Conservation (phyloP, 2,329 filamentous ascomycete species). For the Aureobasidium mangrovei region DNA sequence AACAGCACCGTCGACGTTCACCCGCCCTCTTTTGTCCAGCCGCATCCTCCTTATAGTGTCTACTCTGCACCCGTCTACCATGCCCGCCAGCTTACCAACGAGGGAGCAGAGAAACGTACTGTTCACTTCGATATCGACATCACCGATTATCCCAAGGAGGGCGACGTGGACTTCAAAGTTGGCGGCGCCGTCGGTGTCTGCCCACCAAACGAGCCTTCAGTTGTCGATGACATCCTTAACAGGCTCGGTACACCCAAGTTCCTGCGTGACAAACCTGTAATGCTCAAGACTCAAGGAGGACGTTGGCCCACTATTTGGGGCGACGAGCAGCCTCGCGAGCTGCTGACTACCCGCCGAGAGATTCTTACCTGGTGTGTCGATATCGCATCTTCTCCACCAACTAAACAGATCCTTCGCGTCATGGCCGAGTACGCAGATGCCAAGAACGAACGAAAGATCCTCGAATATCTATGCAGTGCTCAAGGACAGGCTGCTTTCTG, state of each 20-base stretch:
- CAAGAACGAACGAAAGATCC: conserved; percentile 77
- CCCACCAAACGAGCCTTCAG: conserved; percentile 68
- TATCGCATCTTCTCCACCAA: conserved; percentile 84
- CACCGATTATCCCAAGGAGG: conserved; percentile 81
- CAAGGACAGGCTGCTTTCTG: conserved; percentile 91
- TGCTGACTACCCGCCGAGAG: conserved; percentile 84
- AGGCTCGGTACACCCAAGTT: conserved; percentile 71
- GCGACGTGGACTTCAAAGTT: conserved; percentile 86
- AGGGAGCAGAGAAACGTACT: conserved; percentile 89
- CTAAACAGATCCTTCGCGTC: conserved; percentile 74
- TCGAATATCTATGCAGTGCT: conserved; percentile 75
- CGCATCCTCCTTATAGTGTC: conserved; percentile 86
- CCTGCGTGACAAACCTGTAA: conserved; percentile 73
- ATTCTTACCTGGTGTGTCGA: conserved; percentile 95
- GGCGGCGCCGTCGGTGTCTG: conserved; percentile 91
- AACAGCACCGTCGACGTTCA: conserved; percentile 43
- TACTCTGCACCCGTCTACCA: conserved; percentile 81
- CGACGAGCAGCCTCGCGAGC: conserved; percentile 71
- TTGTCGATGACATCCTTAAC: conserved; percentile 79
- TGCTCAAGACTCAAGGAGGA: conserved; percentile 68
- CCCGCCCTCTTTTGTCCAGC: conserved; percentile 84
- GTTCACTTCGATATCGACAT: conserved; percentile 97
- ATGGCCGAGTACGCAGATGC: conserved; percentile 77
- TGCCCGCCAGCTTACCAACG: conserved; percentile 75
- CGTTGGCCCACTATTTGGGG: conserved; percentile 99